phyloP scores from a whole-genome alignment of 2,329 filamentous ascomycete species.

The Monilinia aucupariae region DNA sequence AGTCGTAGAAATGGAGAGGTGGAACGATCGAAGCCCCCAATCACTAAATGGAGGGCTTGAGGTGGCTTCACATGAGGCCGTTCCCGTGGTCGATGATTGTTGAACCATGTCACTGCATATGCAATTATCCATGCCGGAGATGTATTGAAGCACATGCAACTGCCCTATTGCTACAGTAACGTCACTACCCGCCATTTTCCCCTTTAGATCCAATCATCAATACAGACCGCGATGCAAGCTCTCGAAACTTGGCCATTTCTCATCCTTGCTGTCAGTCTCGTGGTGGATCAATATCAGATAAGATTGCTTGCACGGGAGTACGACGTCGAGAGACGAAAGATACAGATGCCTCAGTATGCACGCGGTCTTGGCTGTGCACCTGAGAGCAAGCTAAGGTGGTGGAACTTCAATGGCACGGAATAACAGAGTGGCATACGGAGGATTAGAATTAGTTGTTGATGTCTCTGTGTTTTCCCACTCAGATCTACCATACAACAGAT shows the following conservation, averaged over 20 bases:
- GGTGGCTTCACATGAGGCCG: background rate
- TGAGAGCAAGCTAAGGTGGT: too few relatives aligned
- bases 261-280: background rate
- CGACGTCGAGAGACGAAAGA: background rate
- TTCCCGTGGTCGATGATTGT: background rate
- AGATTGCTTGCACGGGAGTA: background rate
- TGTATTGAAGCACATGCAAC: background rate
- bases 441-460: too few relatives aligned
- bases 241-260: background rate
- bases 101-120: conserved; percentile 6
- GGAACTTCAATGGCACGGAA: too few relatives aligned
- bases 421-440: too few relatives aligned
- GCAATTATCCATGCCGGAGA: background rate
- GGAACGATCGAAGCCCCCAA: background rate
- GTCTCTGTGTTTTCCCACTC: too few relatives aligned
- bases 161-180: background rate
- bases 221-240: background rate
- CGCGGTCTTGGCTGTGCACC: too few relatives aligned
- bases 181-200: too few relatives aligned
- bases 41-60: too few relatives aligned
- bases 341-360: background rate
- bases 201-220: background rate
- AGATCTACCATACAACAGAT: too few relatives aligned
- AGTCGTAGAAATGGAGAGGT: background rate
- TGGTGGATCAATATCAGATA: background rate